phyloP scores from a whole-genome alignment of 768 basidiomycete genomes.

The Boletus rubroflammeus region DNA sequence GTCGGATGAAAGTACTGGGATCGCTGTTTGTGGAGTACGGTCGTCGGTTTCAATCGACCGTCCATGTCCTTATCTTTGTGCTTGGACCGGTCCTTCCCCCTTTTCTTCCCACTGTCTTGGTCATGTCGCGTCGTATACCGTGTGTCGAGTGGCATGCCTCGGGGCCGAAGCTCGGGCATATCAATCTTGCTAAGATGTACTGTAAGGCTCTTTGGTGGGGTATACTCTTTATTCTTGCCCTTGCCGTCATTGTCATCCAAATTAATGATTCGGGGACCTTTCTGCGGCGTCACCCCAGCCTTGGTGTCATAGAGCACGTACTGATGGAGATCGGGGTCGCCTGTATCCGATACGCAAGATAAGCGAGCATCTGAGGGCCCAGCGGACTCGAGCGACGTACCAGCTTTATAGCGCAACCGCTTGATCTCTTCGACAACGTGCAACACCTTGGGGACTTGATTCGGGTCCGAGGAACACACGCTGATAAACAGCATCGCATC shows the following conservation, averaged over 20 bases:
- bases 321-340: conserved; percentile 64
- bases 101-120: conserved; percentile 6
- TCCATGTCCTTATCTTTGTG: conserved; percentile 10
- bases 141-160: background rate
- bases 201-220: conserved; percentile 62
- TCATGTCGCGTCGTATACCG: background rate
- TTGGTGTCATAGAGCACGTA: conserved; percentile 71
- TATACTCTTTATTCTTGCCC: conserved; percentile 46
- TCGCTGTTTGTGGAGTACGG: conserved; percentile 17
- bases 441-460: conserved; percentile 73
- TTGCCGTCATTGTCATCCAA: conserved; percentile 47
- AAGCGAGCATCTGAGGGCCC: background rate
- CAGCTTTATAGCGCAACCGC: conserved; percentile 71
- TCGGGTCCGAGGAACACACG: conserved; percentile 57
- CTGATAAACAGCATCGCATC: conserved; percentile 80
- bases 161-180: conserved; percentile 68
- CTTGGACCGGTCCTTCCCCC: conserved; percentile 14
- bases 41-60: background rate
- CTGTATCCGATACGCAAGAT: conserved; percentile 38
- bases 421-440: conserved; percentile 79
- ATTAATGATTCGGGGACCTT: conserved; percentile 65
- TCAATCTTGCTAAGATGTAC: conserved; percentile 83
- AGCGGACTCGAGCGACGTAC: conserved; percentile 32
- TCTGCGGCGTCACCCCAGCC: conserved; percentile 31
- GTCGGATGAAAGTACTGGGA: conserved; percentile 16